These are phyloP conservation scores for Ophiocordyceps camponoti-saundersi DNA, from an alignment of 2,329 filamentous ascomycete genomes.

Conservation along the genomic window DNA sequence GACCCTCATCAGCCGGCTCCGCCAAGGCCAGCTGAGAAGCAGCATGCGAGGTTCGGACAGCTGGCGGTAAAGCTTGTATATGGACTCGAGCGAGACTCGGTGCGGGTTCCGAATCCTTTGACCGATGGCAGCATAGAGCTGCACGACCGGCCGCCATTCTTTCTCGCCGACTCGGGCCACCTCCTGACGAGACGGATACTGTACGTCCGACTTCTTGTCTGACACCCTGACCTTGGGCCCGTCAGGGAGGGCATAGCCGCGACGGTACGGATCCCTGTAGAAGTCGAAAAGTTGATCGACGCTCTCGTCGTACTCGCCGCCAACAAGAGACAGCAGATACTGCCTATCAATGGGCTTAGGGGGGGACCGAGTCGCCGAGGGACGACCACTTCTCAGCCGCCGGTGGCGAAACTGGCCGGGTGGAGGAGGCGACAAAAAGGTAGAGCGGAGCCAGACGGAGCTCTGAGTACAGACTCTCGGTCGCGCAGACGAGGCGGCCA, in stretches of 20 bases:
- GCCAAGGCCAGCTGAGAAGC: constrained; percentile 29
- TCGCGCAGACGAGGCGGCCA: not conserved
- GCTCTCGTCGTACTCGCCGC: constrained; percentile 26
- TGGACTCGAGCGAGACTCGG: constrained; percentile 20
- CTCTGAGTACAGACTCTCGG: constrained; percentile 14
- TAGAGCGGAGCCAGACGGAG: constrained; percentile 23
- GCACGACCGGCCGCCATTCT: constrained; percentile 17
- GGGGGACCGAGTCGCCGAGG: constrained; percentile 6
- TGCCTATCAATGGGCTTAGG: constrained; percentile 12
- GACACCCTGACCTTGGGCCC: constrained; percentile 32
- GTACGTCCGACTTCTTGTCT: constrained; percentile 28
- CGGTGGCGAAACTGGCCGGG: constrained; percentile 7
- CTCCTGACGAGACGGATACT: constrained; percentile 26
- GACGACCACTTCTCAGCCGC: constrained; percentile 9
- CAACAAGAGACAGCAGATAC: constrained; percentile 35
- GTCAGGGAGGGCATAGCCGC: constrained; percentile 33
- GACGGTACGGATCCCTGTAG: constrained; percentile 33
- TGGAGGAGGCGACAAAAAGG: constrained; percentile 16
- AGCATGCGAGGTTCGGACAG: constrained; percentile 36
- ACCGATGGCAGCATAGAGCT: constrained; percentile 23
- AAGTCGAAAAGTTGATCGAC: constrained; percentile 36
- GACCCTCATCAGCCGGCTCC: constrained; percentile 48
- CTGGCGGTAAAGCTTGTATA: constrained; percentile 31
- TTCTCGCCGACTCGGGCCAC: constrained; percentile 17
- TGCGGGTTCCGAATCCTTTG: constrained; percentile 23